A percentile compares a stretch with the other conserved stretches of the same genome.
phyloP scores from a whole-genome alignment of 139 green algal genomes.

The Coelastrella sp. region DNA sequence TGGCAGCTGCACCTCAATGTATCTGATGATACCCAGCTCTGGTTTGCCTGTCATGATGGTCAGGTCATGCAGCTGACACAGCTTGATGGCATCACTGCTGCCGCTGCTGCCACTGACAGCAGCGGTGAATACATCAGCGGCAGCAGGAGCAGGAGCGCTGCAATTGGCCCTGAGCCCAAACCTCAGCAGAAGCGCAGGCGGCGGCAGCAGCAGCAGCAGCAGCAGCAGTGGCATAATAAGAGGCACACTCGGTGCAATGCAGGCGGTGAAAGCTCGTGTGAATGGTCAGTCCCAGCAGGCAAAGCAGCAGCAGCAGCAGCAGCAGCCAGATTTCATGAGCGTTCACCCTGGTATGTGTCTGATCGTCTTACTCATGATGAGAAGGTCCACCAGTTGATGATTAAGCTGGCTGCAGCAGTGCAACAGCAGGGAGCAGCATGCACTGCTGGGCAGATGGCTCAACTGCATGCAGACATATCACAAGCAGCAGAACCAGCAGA shows the following conservation, averaged over 20 bases:
- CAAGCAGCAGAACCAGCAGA: background rate
- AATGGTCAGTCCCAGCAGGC: background rate
- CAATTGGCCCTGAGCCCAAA: background rate
- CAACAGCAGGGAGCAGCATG: background rate
- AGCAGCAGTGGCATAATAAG: background rate
- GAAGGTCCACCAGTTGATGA: background rate
- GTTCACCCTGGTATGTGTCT: background rate
- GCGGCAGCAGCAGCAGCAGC: background rate
- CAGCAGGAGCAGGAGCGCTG: slow-evolving; percentile 27
- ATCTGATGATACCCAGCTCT: slow-evolving; percentile 4
- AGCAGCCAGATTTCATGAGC: background rate
- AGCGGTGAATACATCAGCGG: background rate
- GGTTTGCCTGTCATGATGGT: slow-evolving; percentile 33
- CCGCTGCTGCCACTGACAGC: background rate
- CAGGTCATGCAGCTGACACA: background rate
- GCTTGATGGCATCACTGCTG: background rate
- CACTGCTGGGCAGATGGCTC: background rate
- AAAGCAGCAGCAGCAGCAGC: background rate
- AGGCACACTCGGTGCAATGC: too few relatives aligned
- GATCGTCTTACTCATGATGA: background rate
- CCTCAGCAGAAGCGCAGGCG: background rate
- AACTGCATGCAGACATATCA: background rate
- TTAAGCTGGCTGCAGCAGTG: background rate
- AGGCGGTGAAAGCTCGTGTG: too few relatives aligned
- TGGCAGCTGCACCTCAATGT: slow-evolving; percentile 17